Percentiles rank a stretch among this genome's conserved stretches.
These are phyloP conservation scores for Trichosporon sp. DNA, from an alignment of 1,284 basidiomycete genomes.

Conservation along the genomic window DNA sequence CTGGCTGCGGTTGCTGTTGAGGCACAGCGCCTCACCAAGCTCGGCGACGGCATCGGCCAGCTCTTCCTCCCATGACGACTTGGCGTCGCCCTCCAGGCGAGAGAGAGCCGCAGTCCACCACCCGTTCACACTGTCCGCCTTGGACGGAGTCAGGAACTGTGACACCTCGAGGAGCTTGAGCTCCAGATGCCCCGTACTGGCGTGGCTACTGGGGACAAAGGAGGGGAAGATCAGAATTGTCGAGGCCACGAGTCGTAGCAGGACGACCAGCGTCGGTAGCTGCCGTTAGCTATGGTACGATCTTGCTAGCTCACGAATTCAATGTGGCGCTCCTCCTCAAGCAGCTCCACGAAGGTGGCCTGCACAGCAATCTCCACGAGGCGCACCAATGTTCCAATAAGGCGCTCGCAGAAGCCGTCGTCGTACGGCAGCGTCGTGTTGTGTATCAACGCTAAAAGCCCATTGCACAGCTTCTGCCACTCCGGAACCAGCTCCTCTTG, in stretches of 20 bases:
- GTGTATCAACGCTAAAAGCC: not conserved
- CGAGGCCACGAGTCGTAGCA: slow-evolving; percentile 18
- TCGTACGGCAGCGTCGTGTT: not conserved
- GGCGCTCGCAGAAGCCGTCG: not conserved
- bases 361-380: not conserved
- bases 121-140: not conserved
- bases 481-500: not conserved
- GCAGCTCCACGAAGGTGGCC: not conserved
- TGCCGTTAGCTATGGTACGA: not conserved
- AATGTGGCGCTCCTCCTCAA: not conserved
- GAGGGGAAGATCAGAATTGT: slow-evolving; percentile 25
- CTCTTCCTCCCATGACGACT: slow-evolving; percentile 15
- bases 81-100: not conserved
- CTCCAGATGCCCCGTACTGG: not conserved
- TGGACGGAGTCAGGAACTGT: not conserved
- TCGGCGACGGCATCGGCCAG: slow-evolving; percentile 22
- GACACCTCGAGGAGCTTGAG: not conserved
- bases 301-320: not conserved
- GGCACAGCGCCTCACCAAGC: slow-evolving; percentile 27
- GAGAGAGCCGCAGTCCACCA: not conserved
- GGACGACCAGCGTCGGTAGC: slow-evolving; percentile 13
- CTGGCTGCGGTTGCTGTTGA: slow-evolving; percentile 5
- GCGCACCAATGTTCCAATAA: not conserved
- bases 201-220: not conserved
- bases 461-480: not conserved